Base-by-base conservation (phyloP, 2,329 filamentous ascomycete species). In the Ophiocordyceps sinensis region DNA sequence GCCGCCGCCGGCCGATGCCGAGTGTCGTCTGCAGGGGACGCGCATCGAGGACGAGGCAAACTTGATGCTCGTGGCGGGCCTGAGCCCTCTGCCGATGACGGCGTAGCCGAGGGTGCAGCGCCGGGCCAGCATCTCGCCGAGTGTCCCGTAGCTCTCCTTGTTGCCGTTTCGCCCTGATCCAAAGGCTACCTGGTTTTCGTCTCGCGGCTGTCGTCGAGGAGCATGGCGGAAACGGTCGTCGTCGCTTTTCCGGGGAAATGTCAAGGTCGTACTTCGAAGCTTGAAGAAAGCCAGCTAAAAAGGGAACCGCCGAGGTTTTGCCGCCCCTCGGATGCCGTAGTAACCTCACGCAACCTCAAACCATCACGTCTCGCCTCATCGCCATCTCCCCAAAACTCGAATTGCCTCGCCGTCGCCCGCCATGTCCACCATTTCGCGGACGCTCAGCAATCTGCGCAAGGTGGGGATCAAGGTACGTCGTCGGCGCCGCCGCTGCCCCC, bases 341-440 rank as follows among this genome's bases (percentile, higher is more conserved):
- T 12, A 13, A 8, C 8, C 32, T 35, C 30, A n/a, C 5, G 7
- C 30, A 31, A 5, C 12, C n/a, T 3, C 5, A 13, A 31, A 6
- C 30, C 12, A 31, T 8, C 12, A 31, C 30, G 3, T 35, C 32
- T 14, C 32, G 14, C 14, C 4, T 17, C 32, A 10, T 10, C n/a
- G 17, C 17, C 32, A 35, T 7, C 32, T 15, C 9, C 2, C n/a
- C n/a, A 14, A 19, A 19, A 15, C 5, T 14, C 32, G 32, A 35
- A 14, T 35, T 10, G 21, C 13, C 14, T 11, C 50, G 42, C 47
- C 49, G 47, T 60, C 58, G 60, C 61, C n/a, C 57, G 63, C 62
- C 62, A 98, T 98, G 91, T 96, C 91, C 71, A 94, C 86, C 45
- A 69, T 94, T 55, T 65, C 79, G 51, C 82, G 91, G 66, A 95